These are phyloP conservation scores for Senna tora DNA, from an alignment of 306 rosid genomes.

Conservation along the genomic window DNA sequence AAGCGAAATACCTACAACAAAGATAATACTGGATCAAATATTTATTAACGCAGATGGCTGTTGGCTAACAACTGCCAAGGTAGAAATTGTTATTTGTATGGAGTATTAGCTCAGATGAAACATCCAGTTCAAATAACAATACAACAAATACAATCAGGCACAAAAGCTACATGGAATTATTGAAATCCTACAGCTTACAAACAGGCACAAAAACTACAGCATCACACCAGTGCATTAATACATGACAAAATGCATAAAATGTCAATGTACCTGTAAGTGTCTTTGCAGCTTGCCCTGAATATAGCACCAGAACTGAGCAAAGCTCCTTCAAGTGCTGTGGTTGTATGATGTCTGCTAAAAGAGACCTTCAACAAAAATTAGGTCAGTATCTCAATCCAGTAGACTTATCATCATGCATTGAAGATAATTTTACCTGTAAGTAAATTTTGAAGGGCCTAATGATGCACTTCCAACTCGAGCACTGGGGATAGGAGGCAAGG, in stretches of 20 bases:
- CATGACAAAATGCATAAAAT: slow-evolving; percentile 15
- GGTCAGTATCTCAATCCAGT: slow-evolving; percentile 43
- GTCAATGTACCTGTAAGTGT: slow-evolving; percentile 64
- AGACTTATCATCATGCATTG: slow-evolving; percentile 28
- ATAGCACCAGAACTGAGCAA: slow-evolving; percentile 89
- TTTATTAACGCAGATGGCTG: background rate
- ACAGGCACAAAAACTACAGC: background rate
- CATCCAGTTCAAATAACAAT: slow-evolving; percentile 20
- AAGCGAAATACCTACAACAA: background rate
- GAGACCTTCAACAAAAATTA: slow-evolving; percentile 72
- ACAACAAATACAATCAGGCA: background rate
- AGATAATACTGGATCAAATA: background rate
- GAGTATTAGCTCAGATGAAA: background rate
- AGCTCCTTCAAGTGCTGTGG: slow-evolving; percentile 94
- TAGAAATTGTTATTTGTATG: background rate
- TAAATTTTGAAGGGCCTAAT: slow-evolving; percentile 83
- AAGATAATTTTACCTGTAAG: slow-evolving; percentile 73
- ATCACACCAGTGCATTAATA: slow-evolving; percentile 13
- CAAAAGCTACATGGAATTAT: slow-evolving; percentile 23
- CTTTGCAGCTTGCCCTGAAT: slow-evolving; percentile 87
- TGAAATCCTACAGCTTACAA: background rate
- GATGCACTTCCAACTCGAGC: slow-evolving; percentile 69
- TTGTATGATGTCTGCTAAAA: slow-evolving; percentile 95
- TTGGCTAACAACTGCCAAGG: background rate
- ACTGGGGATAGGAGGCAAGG: slow-evolving; percentile 62